A percentile compares a stretch with the other conserved stretches of the same genome.
These are phyloP conservation scores for Trypanosoma avium DNA, from an alignment of 208 protist species.

Conservation along the genomic window DNA sequence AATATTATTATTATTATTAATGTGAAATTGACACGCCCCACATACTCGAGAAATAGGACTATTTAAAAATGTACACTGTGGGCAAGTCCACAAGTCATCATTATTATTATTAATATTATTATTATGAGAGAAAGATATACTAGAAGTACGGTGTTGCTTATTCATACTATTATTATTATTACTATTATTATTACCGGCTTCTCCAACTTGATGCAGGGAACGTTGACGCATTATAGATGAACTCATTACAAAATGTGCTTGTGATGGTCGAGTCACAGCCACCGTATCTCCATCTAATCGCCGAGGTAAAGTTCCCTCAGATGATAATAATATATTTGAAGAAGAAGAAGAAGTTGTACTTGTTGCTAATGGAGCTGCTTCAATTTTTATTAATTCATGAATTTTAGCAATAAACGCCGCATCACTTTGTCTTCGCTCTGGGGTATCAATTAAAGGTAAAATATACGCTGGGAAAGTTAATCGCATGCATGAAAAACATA, in stretches of 20 bases:
- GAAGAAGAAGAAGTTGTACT: too few species aligned
- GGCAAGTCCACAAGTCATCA: slow-evolving; percentile 38
- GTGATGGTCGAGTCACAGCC: slow-evolving; percentile 35
- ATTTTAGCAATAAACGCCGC: slow-evolving; percentile 46
- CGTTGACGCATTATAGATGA: slow-evolving; percentile 31
- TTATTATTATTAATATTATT: not conserved
- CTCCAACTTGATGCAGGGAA: not conserved
- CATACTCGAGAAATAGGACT: slow-evolving; percentile 22
- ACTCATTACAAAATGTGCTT: slow-evolving; percentile 50
- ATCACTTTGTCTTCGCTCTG: slow-evolving; percentile 41
- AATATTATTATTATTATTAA: slow-evolving; percentile 24
- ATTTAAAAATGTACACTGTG: slow-evolving; percentile 63
- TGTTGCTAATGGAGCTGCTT: not conserved
- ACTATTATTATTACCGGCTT: not conserved
- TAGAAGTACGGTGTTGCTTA: too few species aligned
- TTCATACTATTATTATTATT: not conserved
- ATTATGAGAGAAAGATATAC: too few species aligned
- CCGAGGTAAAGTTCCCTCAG: too few species aligned
- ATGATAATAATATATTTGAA: too few species aligned
- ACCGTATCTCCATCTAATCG: slow-evolving; percentile 14
- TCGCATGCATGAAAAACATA: slow-evolving; percentile 78
- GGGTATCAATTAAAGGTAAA: slow-evolving; percentile 55
- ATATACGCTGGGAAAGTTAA: slow-evolving; percentile 45
- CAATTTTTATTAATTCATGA: slow-evolving; percentile 26
- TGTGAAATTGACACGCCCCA: slow-evolving; percentile 41